Percentiles rank a stretch among this genome's conserved stretches.
Conservation (phyloP, 306 rosid species). For the Begonia peltatifolia region DNA sequence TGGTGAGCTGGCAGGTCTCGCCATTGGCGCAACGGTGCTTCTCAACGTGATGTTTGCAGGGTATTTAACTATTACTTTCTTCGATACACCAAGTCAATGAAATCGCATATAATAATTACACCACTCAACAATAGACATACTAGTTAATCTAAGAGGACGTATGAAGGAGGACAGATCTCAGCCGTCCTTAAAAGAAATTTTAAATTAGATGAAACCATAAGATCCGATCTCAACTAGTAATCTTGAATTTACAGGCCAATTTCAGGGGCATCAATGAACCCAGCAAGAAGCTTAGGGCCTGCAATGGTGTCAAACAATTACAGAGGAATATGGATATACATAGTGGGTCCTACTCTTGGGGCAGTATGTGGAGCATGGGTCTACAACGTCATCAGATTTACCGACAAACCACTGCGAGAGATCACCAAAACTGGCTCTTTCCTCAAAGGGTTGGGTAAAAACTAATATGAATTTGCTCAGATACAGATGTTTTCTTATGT, state of each 20-base stretch:
- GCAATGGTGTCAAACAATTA: conserved; percentile 38
- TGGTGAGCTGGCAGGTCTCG: conserved; percentile 86
- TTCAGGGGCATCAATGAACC: conserved; percentile 92
- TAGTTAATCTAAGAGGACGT: too few relatives aligned
- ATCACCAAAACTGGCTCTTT: conserved; percentile 57
- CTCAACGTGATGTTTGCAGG: conserved; percentile 64
- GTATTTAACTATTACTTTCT: conserved; percentile 15
- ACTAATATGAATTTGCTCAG: not conserved
- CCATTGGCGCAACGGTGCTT: conserved; percentile 62
- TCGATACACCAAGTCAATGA: too few relatives aligned
- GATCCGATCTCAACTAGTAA: too few relatives aligned
- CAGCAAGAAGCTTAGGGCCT: conserved; percentile 78
- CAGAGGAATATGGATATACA: conserved; percentile 53
- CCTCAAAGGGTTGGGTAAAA: conserved; percentile 13
- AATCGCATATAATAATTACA: too few relatives aligned
- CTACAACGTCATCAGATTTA: conserved; percentile 44
- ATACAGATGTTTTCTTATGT: too few relatives aligned
- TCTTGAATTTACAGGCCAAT: conserved; percentile 30
- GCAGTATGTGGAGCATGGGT: conserved; percentile 53
- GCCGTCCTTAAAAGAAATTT: too few relatives aligned
- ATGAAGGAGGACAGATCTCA: too few relatives aligned
- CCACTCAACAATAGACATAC: too few relatives aligned
- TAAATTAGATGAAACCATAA: too few relatives aligned
- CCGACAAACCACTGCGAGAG: conserved; percentile 48
- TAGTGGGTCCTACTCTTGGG: conserved; percentile 34